Evolutionary conservation across 2,329 filamentous ascomycete genomes (phyloP), one percentile per base, ranked within the genome.

Genomic region (Aspergillus versicolor): DNA sequence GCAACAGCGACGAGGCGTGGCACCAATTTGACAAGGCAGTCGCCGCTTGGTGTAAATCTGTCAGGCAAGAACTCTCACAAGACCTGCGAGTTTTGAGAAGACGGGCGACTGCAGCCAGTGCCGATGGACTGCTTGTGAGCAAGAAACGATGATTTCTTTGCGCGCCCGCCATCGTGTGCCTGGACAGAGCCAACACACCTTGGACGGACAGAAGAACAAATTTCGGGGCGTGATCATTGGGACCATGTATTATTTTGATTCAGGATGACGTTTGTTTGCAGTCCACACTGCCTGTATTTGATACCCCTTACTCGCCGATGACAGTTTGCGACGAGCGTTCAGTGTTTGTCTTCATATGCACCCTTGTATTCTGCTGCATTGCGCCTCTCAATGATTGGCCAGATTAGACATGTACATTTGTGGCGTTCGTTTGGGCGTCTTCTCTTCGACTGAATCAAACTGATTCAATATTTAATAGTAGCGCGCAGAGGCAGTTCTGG

Each of bases 21-120:
- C 79, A 83, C 51, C 84, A 87, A 54, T 95, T 99, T 62, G 92
- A 99, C 71, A 80, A 84, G 5, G 92, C 92, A 27, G 81, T 99
- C 49, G 82, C 91, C 70, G 81, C 85, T 68, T 99, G 94, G 94
- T 92, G 89, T 73, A 83, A 82, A 63, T 87, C 84, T 56, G 91
- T 97, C 7, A 83, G 94, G 34, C 87, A 90, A 70, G 93, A 97
- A 77, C 85, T 57, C 19, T 52, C 55, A 13, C 50, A 54, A 24
- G 50, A 57, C 24, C 21, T 57, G 45, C 49, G 55, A 22, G 55
- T 57, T 2, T 41, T 57, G 32, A 57, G 49, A 19, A 44, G 55
- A 57, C 55, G 55, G 22, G 55, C 55, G 15, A 57, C 55, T 49
- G 50, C 50, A 30, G 55, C 55, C 12, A 57, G 55, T 46, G 41